These are phyloP conservation scores for Salvia hispanica DNA, from an alignment of 257 asterid species.

Conservation along the genomic window DNA sequence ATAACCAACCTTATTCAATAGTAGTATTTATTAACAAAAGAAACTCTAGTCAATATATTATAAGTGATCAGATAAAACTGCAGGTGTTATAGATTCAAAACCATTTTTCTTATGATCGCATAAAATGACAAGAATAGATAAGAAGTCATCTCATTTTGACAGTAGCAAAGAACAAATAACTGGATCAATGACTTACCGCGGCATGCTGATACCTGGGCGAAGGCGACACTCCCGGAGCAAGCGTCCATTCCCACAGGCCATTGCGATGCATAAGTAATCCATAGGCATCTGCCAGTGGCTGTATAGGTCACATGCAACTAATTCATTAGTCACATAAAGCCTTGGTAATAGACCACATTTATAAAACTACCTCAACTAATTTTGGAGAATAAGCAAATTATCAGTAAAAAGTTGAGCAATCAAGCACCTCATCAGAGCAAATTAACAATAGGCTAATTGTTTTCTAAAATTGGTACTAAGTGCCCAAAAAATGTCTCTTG, in stretches of 20 bases:
- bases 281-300: constrained; percentile 95
- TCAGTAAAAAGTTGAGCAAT: constrained; percentile 10
- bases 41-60: constrained; percentile 16
- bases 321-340: constrained; percentile 30
- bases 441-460: constrained; percentile 6
- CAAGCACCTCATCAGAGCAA: constrained; percentile 25
- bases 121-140: constrained; percentile 11
- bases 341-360: constrained; percentile 12
- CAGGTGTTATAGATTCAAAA: not conserved
- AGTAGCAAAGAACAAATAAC: constrained; percentile 19
- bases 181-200: constrained; percentile 60
- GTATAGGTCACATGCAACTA: constrained; percentile 37
- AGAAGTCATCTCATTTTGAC: constrained; percentile 18
- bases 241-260: constrained; percentile 99
- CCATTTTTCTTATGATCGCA: not conserved
- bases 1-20: too few relatives aligned
- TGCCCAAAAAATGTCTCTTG: not conserved
- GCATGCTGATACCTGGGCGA: constrained; percentile 98
- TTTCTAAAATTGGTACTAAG: not conserved
- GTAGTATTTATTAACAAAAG: constrained; percentile 9
- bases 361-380: not conserved
- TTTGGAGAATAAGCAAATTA: not conserved
- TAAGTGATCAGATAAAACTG: constrained; percentile 8
- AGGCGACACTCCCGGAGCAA: constrained; percentile 98
- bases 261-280: constrained; percentile 98